Evolutionary conservation across 352 stramenopile species (phyloP).

Genomic region (Phytopythium sindhum): DNA sequence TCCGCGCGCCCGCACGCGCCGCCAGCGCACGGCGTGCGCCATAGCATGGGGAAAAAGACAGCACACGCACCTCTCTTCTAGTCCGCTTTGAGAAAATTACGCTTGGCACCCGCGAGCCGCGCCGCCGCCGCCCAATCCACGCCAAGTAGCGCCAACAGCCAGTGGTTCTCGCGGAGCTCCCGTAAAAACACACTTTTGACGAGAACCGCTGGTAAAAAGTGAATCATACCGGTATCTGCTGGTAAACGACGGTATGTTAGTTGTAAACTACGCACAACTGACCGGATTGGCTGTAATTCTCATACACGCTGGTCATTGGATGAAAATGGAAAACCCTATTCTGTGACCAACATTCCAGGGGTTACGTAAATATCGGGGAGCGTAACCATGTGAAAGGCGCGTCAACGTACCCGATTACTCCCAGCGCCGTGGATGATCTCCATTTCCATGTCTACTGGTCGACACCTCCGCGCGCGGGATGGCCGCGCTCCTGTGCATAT

Average conservation of each 20-base stretch:
- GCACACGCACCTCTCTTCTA: conserved; percentile 75
- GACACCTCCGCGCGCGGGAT: background rate
- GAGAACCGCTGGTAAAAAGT: background rate
- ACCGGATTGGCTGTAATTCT: conserved; percentile 1
- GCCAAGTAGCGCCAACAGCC: conserved; percentile 22
- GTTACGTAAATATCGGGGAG: background rate
- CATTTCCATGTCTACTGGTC: background rate
- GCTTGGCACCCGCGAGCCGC: conserved; percentile 8
- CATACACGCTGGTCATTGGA: background rate
- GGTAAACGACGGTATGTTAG: background rate
- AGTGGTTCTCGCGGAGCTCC: conserved; percentile 12
- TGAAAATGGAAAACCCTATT: too few relatives aligned
- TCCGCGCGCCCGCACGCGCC: background rate
- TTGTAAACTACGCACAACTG: background rate
- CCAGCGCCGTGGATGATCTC: background rate
- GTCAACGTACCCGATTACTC: background rate
- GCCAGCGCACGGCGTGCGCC: conserved; percentile 2
- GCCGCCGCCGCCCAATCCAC: conserved; percentile 14
- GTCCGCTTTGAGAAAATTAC: conserved; percentile 84
- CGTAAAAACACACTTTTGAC: conserved; percentile 14
- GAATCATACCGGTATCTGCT: conserved; percentile 6
- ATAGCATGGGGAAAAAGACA: background rate
- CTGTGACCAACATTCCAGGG: background rate
- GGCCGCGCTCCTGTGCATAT: background rate
- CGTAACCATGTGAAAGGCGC: background rate